Percentiles rank a stretch among this genome's conserved stretches.
These are phyloP conservation scores for Claviceps sp. DNA, from an alignment of 2,329 filamentous ascomycete species.

Conservation along the genomic window DNA sequence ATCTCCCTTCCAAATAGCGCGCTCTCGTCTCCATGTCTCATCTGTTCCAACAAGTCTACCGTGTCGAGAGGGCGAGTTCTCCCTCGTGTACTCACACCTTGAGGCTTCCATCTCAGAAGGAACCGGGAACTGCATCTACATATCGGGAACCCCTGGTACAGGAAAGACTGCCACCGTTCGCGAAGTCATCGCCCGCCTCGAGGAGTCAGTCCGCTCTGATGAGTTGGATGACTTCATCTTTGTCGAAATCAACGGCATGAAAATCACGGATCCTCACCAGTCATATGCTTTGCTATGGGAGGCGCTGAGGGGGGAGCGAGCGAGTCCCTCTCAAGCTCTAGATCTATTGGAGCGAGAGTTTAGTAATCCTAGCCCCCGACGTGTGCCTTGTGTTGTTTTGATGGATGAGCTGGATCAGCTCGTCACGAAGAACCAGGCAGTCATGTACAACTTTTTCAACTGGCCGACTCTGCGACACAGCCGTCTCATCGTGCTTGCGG, in stretches of 20 bases:
- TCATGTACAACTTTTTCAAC: slow-evolving; percentile 99
- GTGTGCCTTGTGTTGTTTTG: slow-evolving; percentile 88
- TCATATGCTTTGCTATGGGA: slow-evolving; percentile 94
- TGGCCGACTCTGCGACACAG: slow-evolving; percentile 91
- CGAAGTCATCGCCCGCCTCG: slow-evolving; percentile 81
- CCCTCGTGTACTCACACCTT: slow-evolving; percentile 81
- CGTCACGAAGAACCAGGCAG: slow-evolving; percentile 95
- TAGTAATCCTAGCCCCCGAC: slow-evolving; percentile 73
- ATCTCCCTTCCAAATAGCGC: slow-evolving; percentile 84
- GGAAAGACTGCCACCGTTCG: slow-evolving; percentile 96
- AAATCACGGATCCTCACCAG: slow-evolving; percentile 94
- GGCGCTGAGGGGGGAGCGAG: slow-evolving; percentile 81
- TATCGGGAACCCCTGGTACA: slow-evolving; percentile 94
- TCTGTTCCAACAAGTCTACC: slow-evolving; percentile 81
- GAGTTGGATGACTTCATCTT: slow-evolving; percentile 98
- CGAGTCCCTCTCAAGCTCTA: slow-evolving; percentile 81
- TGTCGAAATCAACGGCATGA: slow-evolving; percentile 99
- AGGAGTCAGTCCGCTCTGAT: slow-evolving; percentile 74
- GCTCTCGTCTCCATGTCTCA: slow-evolving; percentile 82
- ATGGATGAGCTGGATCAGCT: slow-evolving; percentile 99
- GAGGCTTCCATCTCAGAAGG: slow-evolving; percentile 90
- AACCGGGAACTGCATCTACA: slow-evolving; percentile 93
- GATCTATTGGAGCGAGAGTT: slow-evolving; percentile 89
- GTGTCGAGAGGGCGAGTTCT: slow-evolving; percentile 85
- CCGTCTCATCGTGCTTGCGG: slow-evolving; percentile 85